These are phyloP conservation scores for Eragrostis nindensis DNA, from an alignment of 176 grass and related monocot genomes.

Conservation along the genomic window DNA sequence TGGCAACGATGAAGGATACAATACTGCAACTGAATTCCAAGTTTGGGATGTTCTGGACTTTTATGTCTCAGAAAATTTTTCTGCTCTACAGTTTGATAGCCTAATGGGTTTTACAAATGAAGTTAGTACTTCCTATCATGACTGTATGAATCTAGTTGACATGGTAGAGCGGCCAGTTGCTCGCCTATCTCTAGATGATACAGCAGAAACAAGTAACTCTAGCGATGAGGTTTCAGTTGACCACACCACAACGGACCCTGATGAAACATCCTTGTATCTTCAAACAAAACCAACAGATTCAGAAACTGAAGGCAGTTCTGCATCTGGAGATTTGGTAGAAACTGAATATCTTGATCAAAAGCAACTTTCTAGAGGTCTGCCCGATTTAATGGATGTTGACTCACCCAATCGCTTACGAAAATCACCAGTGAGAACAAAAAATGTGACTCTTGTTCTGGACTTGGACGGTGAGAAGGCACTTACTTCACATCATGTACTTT, in stretches of 20 bases:
- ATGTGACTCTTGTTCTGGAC: conserved; percentile 97
- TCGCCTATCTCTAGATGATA: conserved; percentile 65
- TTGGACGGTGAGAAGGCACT: conserved; percentile 81
- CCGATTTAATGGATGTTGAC: conserved; percentile 75
- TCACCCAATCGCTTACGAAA: conserved; percentile 43
- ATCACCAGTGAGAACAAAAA: conserved; percentile 52
- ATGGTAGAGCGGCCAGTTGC: conserved; percentile 72
- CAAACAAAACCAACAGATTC: conserved; percentile 53
- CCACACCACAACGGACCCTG: conserved; percentile 40
- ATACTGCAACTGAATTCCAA: conserved; percentile 61
- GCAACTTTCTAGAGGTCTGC: conserved; percentile 56
- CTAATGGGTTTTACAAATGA: conserved; percentile 86
- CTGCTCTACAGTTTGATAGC: conserved; percentile 75
- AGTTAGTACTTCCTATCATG: conserved; percentile 50
- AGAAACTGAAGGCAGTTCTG: conserved; percentile 54
- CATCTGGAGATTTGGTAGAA: conserved; percentile 44
- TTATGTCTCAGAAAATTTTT: conserved; percentile 70
- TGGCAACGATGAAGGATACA: conserved; percentile 69
- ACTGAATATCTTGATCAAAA: conserved; percentile 68
- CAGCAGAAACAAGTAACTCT: conserved; percentile 40
- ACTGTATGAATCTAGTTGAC: conserved; percentile 61
- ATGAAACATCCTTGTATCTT: conserved; percentile 83
- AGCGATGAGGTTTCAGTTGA: conserved; percentile 27
- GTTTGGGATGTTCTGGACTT: conserved; percentile 79
- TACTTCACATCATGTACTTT: conserved; percentile 15